Base-by-base conservation (phyloP, 2,329 filamentous ascomycete species). In the Xylaria hypoxylon region DNA sequence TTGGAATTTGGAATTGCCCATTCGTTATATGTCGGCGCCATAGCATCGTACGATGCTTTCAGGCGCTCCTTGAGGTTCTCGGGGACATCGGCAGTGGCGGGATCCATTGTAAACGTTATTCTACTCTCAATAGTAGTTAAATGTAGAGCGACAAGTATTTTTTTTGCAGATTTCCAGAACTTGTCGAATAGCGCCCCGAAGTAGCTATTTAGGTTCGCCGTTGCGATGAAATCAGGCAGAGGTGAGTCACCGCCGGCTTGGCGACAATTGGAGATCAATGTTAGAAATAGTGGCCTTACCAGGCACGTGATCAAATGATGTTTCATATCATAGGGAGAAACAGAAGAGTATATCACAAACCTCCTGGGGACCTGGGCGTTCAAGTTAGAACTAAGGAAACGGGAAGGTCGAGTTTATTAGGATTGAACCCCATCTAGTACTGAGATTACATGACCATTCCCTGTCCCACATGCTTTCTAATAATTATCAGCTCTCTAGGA, bases 1-100 rank as follows among this genome's bases (percentile, higher is more conserved):
- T 71, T 64, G 19, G 72, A 71, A 60, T 80, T 75, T 2, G 70
- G 68, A 5, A 67, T 60, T 0, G 81, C 79, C 81, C 81, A 83
- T 50, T 72, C 70, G 67, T 81, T 82, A 75, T 83, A 82, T 7
- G 64, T 63, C 1, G 74, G 64, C 3, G 79, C 79, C 61, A 83
- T 81, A 38, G 73, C 72, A 64, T 82, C 78, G 71, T 82, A 82
- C 2, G 80, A 80, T 4, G 72, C 73, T 60, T 77, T 78, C 62
- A 81, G 52, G 52, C 81, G 79, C n/a, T 73, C 65, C 68, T 82
- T 82, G 67, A 82, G 61, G 65, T 81, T 69, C 2, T 59, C 60
- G 31, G 74, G 48, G 17, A 24, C 5, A 2, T 7, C n/a, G 15
- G 28, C 3, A 17, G 50, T 13, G 45, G 33, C 26, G 17, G 56